Evolutionary conservation across 768 basidiomycete species (phyloP).

Genomic region (Dentipellis fragilis): DNA sequence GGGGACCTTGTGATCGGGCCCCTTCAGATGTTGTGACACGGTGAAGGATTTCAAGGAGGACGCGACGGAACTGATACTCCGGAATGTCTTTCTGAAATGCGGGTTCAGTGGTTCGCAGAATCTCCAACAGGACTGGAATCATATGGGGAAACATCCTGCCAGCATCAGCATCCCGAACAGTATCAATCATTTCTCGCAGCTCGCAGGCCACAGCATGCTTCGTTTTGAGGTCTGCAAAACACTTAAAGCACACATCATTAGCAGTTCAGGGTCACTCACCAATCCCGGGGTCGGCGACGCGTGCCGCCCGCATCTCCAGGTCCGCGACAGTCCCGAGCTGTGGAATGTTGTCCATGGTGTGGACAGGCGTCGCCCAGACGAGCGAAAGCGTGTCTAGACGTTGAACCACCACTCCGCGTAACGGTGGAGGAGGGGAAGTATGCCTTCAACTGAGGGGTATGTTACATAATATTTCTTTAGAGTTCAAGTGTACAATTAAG

Average conservation of each 20-base stretch:
- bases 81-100: slow-evolving; percentile 54
- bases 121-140: slow-evolving; percentile 62
- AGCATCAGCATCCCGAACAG: slow-evolving; percentile 65
- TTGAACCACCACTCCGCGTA: neutral
- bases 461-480: no score
- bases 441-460: no score
- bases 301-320: slow-evolving; percentile 60
- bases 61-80: slow-evolving; percentile 79
- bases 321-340: slow-evolving; percentile 41
- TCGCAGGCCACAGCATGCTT: slow-evolving; percentile 67
- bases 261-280: slow-evolving; percentile 29
- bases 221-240: slow-evolving; percentile 49
- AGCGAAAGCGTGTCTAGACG: neutral
- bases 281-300: slow-evolving; percentile 66
- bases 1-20: slow-evolving; percentile 54
- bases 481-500: no score
- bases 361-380: no score
- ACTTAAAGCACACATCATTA: neutral
- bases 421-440: no score
- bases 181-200: slow-evolving; percentile 75
- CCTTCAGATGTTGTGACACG: slow-evolving; percentile 76
- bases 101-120: slow-evolving; percentile 59
- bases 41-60: slow-evolving; percentile 82
- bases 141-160: slow-evolving; percentile 60
- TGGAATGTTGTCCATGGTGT: slow-evolving; percentile 34